Conservation (phyloP, 345 rosid genomes). For the Hypericum androsaemum region DNA sequence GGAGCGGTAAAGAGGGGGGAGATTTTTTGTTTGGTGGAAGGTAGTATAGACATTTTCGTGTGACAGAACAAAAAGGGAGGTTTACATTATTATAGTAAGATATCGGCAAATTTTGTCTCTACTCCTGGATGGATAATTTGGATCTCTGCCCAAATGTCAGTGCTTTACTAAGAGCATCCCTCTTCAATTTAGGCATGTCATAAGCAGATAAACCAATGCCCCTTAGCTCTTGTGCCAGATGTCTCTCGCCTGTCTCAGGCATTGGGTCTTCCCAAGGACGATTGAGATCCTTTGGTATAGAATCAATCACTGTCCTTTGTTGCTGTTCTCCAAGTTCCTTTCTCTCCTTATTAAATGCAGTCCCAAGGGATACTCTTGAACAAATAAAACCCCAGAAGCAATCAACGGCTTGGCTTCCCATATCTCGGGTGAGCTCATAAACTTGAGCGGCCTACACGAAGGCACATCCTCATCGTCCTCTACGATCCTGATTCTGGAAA, state of each 20-base stretch:
- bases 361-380: slow-evolving; percentile 68
- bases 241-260: too few relatives aligned
- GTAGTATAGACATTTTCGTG: too few relatives aligned
- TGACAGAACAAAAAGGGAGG: too few relatives aligned
- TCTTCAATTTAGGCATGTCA: slow-evolving; percentile 93
- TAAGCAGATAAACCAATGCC: slow-evolving; percentile 81
- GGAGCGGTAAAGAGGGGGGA: too few relatives aligned
- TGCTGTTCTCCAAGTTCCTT: slow-evolving; percentile 77
- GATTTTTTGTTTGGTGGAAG: too few relatives aligned
- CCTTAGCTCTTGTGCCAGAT: too few relatives aligned
- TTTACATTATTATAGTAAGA: too few relatives aligned
- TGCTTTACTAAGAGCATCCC: slow-evolving; percentile 73
- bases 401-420: slow-evolving; percentile 89
- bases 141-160: too few relatives aligned
- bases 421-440: slow-evolving; percentile 80
- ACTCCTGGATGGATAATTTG: too few relatives aligned
- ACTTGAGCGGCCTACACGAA: slow-evolving; percentile 59
- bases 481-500: slow-evolving; percentile 71
- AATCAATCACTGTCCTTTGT: slow-evolving; percentile 85
- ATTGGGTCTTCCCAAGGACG: slow-evolving; percentile 97
- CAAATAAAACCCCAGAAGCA: slow-evolving; percentile 69
- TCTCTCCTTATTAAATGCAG: slow-evolving; percentile 77
- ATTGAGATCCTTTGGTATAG: slow-evolving; percentile 91
- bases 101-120: too few relatives aligned
- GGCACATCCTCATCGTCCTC: slow-evolving; percentile 38